These are phyloP conservation scores for Pseudogymnoascus sp. DNA, from an alignment of 2,329 filamentous ascomycete genomes.

Conservation along the genomic window DNA sequence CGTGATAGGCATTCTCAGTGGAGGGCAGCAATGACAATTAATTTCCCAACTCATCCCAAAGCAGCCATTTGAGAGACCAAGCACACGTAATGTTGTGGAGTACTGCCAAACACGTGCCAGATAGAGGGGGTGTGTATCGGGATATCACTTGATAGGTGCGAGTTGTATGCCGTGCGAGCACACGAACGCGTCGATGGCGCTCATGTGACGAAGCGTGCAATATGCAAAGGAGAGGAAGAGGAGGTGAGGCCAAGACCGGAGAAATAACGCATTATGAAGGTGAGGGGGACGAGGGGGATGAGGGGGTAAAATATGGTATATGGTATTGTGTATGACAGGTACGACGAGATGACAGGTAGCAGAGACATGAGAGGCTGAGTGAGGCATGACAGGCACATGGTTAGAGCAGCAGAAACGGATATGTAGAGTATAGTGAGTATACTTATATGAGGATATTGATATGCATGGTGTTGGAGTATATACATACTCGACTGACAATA, in stretches of 20 bases:
- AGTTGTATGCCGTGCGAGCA: not conserved
- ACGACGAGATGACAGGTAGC: not conserved
- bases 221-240: not conserved
- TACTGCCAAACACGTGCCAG: not conserved
- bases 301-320: not conserved
- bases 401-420: not conserved
- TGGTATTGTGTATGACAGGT: not conserved
- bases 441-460: not conserved
- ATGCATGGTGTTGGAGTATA: not conserved
- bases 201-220: not conserved
- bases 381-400: not conserved
- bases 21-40: not conserved
- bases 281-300: not conserved
- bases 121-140: not conserved
- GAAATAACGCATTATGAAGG: not conserved
- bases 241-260: not conserved
- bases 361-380: not conserved
- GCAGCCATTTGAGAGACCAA: not conserved
- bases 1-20: too few relatives aligned
- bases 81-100: not conserved
- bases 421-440: not conserved
- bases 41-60: not conserved
- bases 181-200: not conserved
- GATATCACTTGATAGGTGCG: conserved; percentile 2
- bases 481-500: not conserved